phyloP scores from a whole-genome alignment of 208 protist genomes.

The Hexamita inflata region DNA sequence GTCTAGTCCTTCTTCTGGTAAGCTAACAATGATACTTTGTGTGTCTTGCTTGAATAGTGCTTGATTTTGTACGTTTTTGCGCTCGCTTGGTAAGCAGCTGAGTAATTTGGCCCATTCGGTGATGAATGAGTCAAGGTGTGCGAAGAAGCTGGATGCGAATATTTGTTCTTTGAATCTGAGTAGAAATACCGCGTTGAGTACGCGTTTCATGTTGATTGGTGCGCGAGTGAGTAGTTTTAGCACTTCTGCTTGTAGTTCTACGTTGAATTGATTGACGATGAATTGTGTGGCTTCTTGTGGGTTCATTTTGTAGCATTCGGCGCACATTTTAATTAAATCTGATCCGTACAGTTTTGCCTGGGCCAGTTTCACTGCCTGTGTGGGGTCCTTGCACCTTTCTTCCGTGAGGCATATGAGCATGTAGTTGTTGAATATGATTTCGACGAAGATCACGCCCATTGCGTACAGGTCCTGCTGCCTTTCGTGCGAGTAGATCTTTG shows the following conservation, averaged over 20 bases:
- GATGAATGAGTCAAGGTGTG: not conserved
- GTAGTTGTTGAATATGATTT: not conserved
- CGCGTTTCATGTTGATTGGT: not conserved
- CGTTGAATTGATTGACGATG: too few relatives aligned
- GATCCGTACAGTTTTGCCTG: too few relatives aligned
- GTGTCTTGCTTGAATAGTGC: not conserved
- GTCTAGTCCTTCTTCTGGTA: not conserved
- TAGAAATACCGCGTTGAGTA: not conserved
- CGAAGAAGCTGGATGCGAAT: not conserved
- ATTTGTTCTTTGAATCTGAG: not conserved
- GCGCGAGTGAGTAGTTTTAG: not conserved
- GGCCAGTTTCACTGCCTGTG: not conserved
- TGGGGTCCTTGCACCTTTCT: not conserved
- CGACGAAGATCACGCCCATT: not conserved
- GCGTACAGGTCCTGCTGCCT: not conserved
- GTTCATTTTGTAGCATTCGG: too few relatives aligned
- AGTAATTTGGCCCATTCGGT: not conserved
- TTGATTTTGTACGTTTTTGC: not conserved
- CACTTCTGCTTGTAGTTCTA: too few relatives aligned
- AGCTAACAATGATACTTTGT: not conserved
- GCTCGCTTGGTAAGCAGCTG: not conserved
- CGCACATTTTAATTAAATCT: too few relatives aligned
- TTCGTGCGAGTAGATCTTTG: not conserved
- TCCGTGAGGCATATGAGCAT: not conserved
- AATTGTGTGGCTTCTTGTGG: too few relatives aligned